Evolutionary conservation across 257 asterid species (phyloP).

Genomic region (Paraleonurus japonicus): DNA sequence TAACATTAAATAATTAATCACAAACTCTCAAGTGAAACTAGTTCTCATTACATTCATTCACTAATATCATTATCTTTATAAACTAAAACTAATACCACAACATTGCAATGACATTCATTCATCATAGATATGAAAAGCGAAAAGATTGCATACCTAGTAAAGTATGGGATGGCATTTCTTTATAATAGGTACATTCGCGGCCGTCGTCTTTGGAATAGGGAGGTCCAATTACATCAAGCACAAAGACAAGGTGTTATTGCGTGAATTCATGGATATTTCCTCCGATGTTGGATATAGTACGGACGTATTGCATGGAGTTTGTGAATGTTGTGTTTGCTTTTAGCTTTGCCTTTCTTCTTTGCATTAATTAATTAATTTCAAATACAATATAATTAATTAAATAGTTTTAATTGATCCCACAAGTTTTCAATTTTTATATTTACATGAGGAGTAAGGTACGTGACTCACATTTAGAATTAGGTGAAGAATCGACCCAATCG

Average conservation of each 20-base stretch:
- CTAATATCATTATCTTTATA: too few species aligned
- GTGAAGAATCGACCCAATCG: slow-evolving; percentile 56
- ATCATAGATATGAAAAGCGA: too few species aligned
- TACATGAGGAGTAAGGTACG: too few species aligned
- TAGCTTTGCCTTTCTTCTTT: slow-evolving; percentile 60
- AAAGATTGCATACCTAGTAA: slow-evolving; percentile 37
- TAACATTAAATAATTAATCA: too few species aligned
- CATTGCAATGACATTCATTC: too few species aligned
- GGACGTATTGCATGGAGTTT: slow-evolving; percentile 63
- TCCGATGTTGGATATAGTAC: slow-evolving; percentile 82
- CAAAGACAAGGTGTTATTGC: slow-evolving; percentile 79
- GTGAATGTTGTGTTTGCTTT: slow-evolving; percentile 49
- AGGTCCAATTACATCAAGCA: slow-evolving; percentile 82
- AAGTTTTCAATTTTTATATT: too few species aligned
- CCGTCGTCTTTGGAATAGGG: slow-evolving; percentile 72
- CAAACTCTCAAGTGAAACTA: too few species aligned
- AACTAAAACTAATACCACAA: too few species aligned
- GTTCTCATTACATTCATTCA: too few species aligned
- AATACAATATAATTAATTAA: too few species aligned
- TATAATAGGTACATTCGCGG: slow-evolving; percentile 66
- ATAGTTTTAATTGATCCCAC: too few species aligned
- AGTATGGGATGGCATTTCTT: slow-evolving; percentile 37
- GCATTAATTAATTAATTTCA: too few species aligned
- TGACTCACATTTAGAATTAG: slow-evolving; percentile 43
- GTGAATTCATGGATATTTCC: slow-evolving; percentile 82